A percentile compares a stretch with the other conserved stretches of the same genome.
phyloP scores from a whole-genome alignment of 495 filamentous ascomycete species.

The Massariosphaeria phaeospora region DNA sequence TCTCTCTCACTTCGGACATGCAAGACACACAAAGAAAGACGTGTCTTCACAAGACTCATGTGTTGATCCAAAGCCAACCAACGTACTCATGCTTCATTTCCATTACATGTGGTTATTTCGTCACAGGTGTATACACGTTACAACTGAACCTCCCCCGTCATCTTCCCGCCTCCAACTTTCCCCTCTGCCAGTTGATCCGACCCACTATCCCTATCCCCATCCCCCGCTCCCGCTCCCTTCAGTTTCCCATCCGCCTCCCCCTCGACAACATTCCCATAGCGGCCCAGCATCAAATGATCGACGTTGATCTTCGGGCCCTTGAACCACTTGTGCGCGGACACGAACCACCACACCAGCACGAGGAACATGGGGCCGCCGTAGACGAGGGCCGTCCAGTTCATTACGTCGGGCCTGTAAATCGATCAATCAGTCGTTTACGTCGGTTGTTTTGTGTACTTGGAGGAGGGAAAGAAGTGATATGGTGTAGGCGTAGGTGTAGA shows the following conservation, averaged over 20 bases:
- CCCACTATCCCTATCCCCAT: slow-evolving; percentile 18
- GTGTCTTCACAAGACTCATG: no score
- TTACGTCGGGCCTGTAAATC: slow-evolving; percentile 35
- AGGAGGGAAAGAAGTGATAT: not conserved
- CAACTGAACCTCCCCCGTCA: no score
- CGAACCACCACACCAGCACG: slow-evolving; percentile 63
- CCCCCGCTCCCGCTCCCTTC: slow-evolving; percentile 34
- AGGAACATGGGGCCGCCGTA: slow-evolving; percentile 57
- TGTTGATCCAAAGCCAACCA: no score
- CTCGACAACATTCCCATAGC: slow-evolving; percentile 32
- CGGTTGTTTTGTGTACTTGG: not conserved
- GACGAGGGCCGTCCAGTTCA: slow-evolving; percentile 76
- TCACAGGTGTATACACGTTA: no score
- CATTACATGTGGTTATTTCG: no score
- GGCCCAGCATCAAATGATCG: slow-evolving; percentile 44
- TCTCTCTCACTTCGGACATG: no score
- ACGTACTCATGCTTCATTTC: no score
- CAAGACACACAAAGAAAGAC: no score
- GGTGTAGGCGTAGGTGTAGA: not conserved
- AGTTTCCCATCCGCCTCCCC: slow-evolving; percentile 32
- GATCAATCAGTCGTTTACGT: not conserved
- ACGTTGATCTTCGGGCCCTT: slow-evolving; percentile 68
- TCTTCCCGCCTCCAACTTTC: no score
- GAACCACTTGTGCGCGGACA: slow-evolving; percentile 66
- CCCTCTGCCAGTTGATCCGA: slow-evolving; percentile 9